Evolutionary conservation across 1,284 basidiomycete genomes (phyloP), one percentile per base, ranked within the genome.

Genomic region (Papiliotrema laurentii): DNA sequence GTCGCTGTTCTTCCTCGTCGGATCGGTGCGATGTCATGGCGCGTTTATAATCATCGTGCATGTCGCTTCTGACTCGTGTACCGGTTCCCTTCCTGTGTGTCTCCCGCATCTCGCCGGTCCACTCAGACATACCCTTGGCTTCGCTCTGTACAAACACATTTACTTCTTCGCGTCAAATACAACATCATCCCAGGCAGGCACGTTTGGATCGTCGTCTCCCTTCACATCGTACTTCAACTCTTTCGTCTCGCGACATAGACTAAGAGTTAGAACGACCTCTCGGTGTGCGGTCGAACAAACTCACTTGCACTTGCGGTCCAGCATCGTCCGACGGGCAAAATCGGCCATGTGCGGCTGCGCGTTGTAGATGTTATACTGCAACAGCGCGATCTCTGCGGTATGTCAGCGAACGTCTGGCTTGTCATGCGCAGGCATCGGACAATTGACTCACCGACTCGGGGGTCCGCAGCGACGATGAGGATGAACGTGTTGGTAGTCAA

Each of bases 401-500:
- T 37, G 47, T n/a, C n/a, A n/a, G n/a, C n/a, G n/a, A n/a, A n/a
- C n/a, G n/a, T n/a, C n/a, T n/a, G n/a, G n/a, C n/a, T n/a, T n/a
- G n/a, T n/a, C n/a, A n/a, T n/a, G n/a, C n/a, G n/a, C n/a, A n/a
- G n/a, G n/a, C n/a, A n/a, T n/a, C n/a, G n/a, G n/a, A 33, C 7
- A n/a, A 28, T 19, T 1, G 4, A 68, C 81, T 57, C 59, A 91
- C 91, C 86, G 61, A 94, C 86, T 63, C 83, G 81, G 0, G 88
- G 87, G 68, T 96, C 85, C 53, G 89, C 86, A 10, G 89, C 84
- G 30, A 98, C 81, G 51, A 73, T 48, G 64, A 98, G 78, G 49
- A 97, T 86, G 63, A 92, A 97, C 0, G 94, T 97, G 71, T 94
- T 97, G 61, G 83, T 81, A 13, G 94, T 97, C 75, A 98, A 80